Evolutionary conservation across 768 basidiomycete species (phyloP).

Genomic region (Suillus weaverae): DNA sequence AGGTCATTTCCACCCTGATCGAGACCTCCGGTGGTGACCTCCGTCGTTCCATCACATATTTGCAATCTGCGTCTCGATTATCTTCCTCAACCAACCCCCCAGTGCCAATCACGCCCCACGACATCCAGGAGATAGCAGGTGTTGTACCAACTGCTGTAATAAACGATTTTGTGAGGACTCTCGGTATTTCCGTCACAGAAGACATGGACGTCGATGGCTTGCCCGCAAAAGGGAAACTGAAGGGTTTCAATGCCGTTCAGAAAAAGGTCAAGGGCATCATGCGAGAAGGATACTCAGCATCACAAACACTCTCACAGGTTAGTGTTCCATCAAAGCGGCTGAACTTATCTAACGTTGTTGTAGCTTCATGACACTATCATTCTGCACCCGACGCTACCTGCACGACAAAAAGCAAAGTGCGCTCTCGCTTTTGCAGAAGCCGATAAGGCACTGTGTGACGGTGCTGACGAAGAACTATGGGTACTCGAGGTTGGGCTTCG

Average conservation of each 20-base stretch:
- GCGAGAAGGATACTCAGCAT: constrained; percentile 89
- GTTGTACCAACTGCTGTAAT: constrained; percentile 82
- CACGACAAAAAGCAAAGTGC: constrained; percentile 77
- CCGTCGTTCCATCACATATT: constrained; percentile 94
- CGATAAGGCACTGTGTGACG: constrained; percentile 94
- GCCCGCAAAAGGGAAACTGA: constrained; percentile 22
- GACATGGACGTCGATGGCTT: constrained; percentile 49
- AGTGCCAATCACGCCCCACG: constrained; percentile 67
- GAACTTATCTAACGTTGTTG: constrained; percentile 10
- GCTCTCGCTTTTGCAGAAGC: constrained; percentile 89
- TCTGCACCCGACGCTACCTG: constrained; percentile 76
- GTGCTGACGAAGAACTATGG: constrained; percentile 97
- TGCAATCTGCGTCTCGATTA: constrained; percentile 92
- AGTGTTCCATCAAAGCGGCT: constrained; percentile 31
- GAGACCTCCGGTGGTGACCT: constrained; percentile 87
- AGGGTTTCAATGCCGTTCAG: constrained; percentile 62
- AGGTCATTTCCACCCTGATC: constrained; percentile 74
- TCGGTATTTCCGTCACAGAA: constrained; percentile 72
- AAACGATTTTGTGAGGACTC: constrained; percentile 59
- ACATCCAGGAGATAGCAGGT: constrained; percentile 96
- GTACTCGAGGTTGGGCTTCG: constrained; percentile 84
- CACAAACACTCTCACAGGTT: constrained; percentile 88
- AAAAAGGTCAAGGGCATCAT: constrained; percentile 73
- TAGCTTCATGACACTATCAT: constrained; percentile 92
- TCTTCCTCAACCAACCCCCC: constrained; percentile 74